Conservation (phyloP, 2,329 filamentous ascomycete genomes). For the Hymenoscyphus linearis region DNA sequence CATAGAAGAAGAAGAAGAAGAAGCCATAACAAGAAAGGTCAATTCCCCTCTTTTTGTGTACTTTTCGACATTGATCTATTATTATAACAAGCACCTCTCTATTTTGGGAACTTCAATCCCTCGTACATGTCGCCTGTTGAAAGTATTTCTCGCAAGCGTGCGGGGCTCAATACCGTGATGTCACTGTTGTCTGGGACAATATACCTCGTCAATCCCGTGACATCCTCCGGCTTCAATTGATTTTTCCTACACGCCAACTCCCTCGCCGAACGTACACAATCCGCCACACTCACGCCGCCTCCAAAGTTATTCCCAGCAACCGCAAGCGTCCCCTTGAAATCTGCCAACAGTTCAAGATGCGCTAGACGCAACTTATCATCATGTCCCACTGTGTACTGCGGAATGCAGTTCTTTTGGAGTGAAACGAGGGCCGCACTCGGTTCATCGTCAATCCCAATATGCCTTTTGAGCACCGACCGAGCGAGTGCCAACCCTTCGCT, state of each 20-base stretch:
- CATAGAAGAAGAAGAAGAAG: no score
- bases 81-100: no score
- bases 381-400: conserved; percentile 84
- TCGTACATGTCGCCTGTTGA: no score
- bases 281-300: conserved; percentile 41
- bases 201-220: conserved; percentile 37
- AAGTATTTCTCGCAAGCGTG: no score
- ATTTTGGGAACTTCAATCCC: no score
- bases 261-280: conserved; percentile 52
- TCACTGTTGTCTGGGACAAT: no score
- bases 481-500: conserved; percentile 67
- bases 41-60: no score
- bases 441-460: conserved; percentile 62
- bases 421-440: conserved; percentile 57
- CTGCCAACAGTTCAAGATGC: conserved; percentile 26
- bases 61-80: no score
- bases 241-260: conserved; percentile 42
- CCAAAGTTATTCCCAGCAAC: conserved; percentile 47
- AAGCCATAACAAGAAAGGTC: no score
- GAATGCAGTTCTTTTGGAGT: conserved; percentile 70
- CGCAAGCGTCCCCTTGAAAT: conserved; percentile 30
- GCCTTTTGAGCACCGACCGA: conserved; percentile 61
- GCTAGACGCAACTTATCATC: conserved; percentile 24
- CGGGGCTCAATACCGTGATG: no score
- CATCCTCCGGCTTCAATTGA: conserved; percentile 22